Conservation (phyloP, 768 basidiomycete genomes). For the Russula sp. region DNA sequence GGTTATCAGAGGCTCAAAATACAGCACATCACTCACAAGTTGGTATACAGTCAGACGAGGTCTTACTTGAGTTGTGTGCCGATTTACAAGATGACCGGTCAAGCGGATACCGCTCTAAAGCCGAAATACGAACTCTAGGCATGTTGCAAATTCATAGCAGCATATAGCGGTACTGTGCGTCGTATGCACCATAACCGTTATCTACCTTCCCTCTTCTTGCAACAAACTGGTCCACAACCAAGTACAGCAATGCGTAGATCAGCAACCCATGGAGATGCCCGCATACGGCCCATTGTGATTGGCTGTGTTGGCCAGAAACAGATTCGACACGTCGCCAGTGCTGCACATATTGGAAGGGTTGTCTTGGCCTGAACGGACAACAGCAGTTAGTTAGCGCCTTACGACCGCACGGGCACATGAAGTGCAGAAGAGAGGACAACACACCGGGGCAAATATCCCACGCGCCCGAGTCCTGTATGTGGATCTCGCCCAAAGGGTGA, state of each 20-base stretch:
- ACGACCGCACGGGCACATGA: not conserved
- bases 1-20: too few relatives aligned
- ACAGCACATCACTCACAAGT: too few relatives aligned
- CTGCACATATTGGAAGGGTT: slow-evolving; percentile 47
- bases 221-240: not conserved
- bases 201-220: not conserved
- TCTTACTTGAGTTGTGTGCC: too few relatives aligned
- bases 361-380: slow-evolving; percentile 44
- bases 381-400: not conserved
- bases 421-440: not conserved
- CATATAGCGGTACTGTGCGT: too few relatives aligned
- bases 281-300: slow-evolving; percentile 22
- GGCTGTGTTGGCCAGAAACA: slow-evolving; percentile 36
- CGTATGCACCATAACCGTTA: too few relatives aligned
- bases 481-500: slow-evolving; percentile 39
- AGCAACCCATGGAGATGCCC: slow-evolving; percentile 22
- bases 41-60: too few relatives aligned
- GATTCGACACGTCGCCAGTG: slow-evolving; percentile 47
- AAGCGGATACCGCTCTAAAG: too few relatives aligned
- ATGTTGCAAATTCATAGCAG: too few relatives aligned
- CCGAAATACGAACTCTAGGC: too few relatives aligned
- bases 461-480: slow-evolving; percentile 38
- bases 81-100: too few relatives aligned
- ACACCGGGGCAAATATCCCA: slow-evolving; percentile 54
- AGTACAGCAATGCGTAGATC: not conserved